These are phyloP conservation scores for Debaryomyces udenii DNA, from an alignment of 1,139 yeast species.

Conservation along the genomic window DNA sequence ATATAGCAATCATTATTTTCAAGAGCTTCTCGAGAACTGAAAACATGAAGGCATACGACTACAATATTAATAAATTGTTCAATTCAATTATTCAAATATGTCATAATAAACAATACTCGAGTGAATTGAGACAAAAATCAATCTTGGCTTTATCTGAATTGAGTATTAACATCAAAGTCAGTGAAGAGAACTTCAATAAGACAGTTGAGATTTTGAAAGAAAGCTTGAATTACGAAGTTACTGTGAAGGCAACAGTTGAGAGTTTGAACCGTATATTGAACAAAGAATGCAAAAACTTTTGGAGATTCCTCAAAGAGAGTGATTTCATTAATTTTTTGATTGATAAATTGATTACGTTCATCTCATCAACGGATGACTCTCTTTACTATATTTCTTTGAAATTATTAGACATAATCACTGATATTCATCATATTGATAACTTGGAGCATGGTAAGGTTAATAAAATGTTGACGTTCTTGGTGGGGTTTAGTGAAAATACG, in stretches of 20 bases:
- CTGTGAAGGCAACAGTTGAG: constrained; percentile 36
- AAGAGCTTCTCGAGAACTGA: constrained; percentile 20
- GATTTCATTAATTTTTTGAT: constrained; percentile 21
- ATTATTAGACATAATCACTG: constrained; percentile 22
- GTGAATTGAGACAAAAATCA: constrained; percentile 55
- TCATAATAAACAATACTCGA: constrained; percentile 44
- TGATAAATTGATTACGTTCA: constrained; percentile 21
- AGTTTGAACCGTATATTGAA: constrained; percentile 29
- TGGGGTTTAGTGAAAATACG: constrained; percentile 4
- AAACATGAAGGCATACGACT: constrained; percentile 23
- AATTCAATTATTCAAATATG: constrained; percentile 37
- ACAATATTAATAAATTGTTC: constrained; percentile 17
- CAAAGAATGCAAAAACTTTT: constrained; percentile 14
- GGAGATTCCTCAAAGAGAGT: constrained; percentile 21
- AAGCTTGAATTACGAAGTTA: constrained; percentile 39
- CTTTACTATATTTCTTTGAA: constrained; percentile 28
- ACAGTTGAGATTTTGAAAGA: constrained; percentile 23
- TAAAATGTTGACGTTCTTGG: constrained; percentile 1
- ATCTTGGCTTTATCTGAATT: constrained; percentile 39
- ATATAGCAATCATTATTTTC: constrained; percentile 40
- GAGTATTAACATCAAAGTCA: constrained; percentile 20
- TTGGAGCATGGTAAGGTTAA: constrained; percentile 6
- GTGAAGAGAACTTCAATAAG: constrained; percentile 16
- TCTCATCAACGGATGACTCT: constrained; percentile 31
- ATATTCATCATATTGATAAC: constrained; percentile 4